phyloP scores from a whole-genome alignment of 2,329 filamentous ascomycete species.

The Rugonectria rugulosa region DNA sequence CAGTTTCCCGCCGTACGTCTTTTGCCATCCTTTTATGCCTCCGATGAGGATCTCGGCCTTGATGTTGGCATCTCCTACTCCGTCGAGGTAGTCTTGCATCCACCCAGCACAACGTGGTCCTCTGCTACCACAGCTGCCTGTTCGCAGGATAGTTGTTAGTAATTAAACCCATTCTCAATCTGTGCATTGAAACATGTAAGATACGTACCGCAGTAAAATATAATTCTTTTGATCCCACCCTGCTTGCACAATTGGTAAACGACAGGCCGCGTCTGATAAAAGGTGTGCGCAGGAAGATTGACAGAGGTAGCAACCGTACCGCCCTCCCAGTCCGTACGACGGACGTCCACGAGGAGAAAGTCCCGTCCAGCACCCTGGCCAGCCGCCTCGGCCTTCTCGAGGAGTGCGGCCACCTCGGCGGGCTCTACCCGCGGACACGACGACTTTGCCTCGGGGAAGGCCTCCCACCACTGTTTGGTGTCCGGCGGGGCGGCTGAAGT shows the following conservation, averaged over 20 bases:
- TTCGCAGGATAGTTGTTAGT: neutral
- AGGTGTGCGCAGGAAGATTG: constrained; percentile 63
- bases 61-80: constrained; percentile 52
- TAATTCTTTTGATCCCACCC: constrained; percentile 55
- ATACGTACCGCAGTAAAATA: constrained; percentile 63
- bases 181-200: neutral
- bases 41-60: constrained; percentile 58
- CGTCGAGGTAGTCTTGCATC: constrained; percentile 63
- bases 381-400: constrained; percentile 47
- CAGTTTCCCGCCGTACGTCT: constrained; percentile 52
- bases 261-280: constrained; percentile 58
- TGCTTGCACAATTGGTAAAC: constrained; percentile 59
- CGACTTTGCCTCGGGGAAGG: constrained; percentile 53
- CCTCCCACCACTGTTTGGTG: constrained; percentile 47
- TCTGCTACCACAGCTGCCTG: constrained; percentile 59
- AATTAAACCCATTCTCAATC: neutral
- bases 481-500: constrained; percentile 35
- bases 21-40: constrained; percentile 65
- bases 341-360: constrained; percentile 61
- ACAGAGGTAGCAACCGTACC: constrained; percentile 67
- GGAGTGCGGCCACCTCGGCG: constrained; percentile 49
- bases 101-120: constrained; percentile 62
- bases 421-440: constrained; percentile 47
- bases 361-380: constrained; percentile 38
- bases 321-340: constrained; percentile 62